These are phyloP conservation scores for Candida maltosa DNA, from an alignment of 805 yeast genomes.

Conservation along the genomic window DNA sequence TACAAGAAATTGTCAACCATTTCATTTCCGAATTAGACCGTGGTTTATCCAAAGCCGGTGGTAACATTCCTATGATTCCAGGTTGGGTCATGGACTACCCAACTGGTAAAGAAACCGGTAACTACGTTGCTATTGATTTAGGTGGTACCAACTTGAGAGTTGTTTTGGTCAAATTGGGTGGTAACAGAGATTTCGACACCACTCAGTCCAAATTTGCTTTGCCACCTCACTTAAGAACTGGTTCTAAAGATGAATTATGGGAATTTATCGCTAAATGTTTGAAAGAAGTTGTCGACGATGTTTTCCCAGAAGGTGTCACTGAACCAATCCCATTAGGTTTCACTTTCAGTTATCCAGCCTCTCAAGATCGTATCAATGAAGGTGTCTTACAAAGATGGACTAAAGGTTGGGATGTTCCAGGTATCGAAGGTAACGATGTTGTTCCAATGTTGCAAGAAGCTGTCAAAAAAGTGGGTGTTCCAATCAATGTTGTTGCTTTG, in stretches of 20 bases:
- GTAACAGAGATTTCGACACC: conserved; percentile 80
- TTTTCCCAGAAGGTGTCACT: conserved; percentile 65
- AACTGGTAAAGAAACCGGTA: conserved; percentile 87
- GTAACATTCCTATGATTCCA: conserved; percentile 94
- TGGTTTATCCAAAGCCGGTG: conserved; percentile 74
- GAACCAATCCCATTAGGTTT: conserved; percentile 77
- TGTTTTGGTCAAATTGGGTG: conserved; percentile 79
- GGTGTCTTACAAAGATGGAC: conserved; percentile 96
- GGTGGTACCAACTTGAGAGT: conserved; percentile 98
- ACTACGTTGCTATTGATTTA: conserved; percentile 87
- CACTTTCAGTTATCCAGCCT: conserved; percentile 90
- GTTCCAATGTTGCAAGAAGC: conserved; percentile 87
- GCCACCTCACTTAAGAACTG: conserved; percentile 76
- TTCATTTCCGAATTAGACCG: conserved; percentile 77
- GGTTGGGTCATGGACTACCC: conserved; percentile 96
- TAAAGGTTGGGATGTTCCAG: conserved; percentile 91
- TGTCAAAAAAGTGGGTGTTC: conserved; percentile 58
- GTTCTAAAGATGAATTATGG: conserved; percentile 74
- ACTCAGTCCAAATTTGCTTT: conserved; percentile 82
- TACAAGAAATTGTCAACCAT: conserved; percentile 67
- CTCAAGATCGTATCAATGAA: conserved; percentile 76
- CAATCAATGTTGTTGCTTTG: conserved; percentile 85
- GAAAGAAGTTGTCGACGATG: conserved; percentile 62
- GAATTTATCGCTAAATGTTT: conserved; percentile 82
- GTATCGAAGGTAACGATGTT: conserved; percentile 92